Conservation (phyloP, 2,329 filamentous ascomycete genomes). For the Aspergillus pseudotamarii region DNA sequence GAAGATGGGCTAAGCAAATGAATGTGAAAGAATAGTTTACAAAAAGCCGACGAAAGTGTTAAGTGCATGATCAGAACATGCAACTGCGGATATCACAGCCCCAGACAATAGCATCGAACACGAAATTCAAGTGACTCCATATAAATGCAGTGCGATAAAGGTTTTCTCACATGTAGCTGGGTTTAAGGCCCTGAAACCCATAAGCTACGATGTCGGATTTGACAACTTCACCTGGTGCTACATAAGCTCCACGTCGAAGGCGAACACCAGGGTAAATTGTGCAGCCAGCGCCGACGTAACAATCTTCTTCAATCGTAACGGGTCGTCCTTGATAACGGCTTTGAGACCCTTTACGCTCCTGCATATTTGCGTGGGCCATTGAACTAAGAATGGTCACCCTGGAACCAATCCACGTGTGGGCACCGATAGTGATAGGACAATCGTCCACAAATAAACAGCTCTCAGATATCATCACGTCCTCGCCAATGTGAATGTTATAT, state of each 20-base stretch:
- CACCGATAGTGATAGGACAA: conserved; percentile 79
- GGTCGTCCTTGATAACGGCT: conserved; percentile 70
- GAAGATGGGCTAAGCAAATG: not conserved
- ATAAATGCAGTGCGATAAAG: not conserved
- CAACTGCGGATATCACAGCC: not conserved
- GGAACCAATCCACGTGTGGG: conserved; percentile 69
- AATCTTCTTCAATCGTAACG: conserved; percentile 75
- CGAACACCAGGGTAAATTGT: conserved; percentile 57
- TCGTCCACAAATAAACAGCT: conserved; percentile 87
- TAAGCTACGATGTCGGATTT: conserved; percentile 46
- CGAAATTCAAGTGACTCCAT: not conserved
- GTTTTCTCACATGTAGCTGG: conserved; percentile 41
- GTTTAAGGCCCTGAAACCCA: conserved; percentile 45
- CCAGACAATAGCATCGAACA: not conserved
- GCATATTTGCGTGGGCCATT: conserved; percentile 71
- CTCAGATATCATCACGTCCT: conserved; percentile 79
- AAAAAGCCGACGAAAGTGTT: not conserved
- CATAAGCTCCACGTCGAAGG: conserved; percentile 46
- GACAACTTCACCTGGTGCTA: conserved; percentile 49
- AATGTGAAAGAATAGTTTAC: not conserved
- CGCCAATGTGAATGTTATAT: conserved; percentile 88
- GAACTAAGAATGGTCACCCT: conserved; percentile 85
- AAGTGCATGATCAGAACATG: not conserved
- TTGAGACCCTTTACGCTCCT: conserved; percentile 71
- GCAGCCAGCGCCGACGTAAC: conserved; percentile 65